Conservation (phyloP, 352 stramenopile species). For the Phytophthora pistaciae region DNA sequence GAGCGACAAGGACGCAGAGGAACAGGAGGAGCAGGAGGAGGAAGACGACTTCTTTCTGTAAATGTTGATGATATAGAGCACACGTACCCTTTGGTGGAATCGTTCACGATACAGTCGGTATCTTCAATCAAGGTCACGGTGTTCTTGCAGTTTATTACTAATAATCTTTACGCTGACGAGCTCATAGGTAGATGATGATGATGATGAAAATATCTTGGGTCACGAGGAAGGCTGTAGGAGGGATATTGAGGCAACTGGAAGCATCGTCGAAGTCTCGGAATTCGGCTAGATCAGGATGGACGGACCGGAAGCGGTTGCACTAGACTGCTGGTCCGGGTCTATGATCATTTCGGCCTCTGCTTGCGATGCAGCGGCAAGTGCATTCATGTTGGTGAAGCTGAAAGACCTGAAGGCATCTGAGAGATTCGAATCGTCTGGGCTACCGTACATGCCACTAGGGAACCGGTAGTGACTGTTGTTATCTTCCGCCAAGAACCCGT, state of each 20-base stretch:
- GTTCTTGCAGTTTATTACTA: conserved; percentile 33
- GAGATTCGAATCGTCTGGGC: conserved; percentile 42
- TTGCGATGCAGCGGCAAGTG: conserved; percentile 76
- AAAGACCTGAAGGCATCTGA: conserved; percentile 80
- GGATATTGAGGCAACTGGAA: conserved; percentile 3
- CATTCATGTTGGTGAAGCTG: conserved; percentile 91
- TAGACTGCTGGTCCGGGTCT: conserved; percentile 49
- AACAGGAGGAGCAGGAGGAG: conserved; percentile 55
- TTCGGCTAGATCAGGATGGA: conserved; percentile 75
- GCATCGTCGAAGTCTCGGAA: conserved; percentile 10
- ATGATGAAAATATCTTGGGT: conserved; percentile 11
- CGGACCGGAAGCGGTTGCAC: conserved; percentile 50
- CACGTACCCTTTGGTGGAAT: not conserved
- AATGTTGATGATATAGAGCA: conserved; percentile 24
- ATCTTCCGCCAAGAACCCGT: conserved; percentile 33
- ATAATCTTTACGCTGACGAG: conserved; percentile 38
- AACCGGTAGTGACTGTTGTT: conserved; percentile 59
- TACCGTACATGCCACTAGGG: conserved; percentile 76
- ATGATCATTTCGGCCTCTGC: conserved; percentile 76
- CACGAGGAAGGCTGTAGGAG: conserved; percentile 17
- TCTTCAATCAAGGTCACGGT: conserved; percentile 16
- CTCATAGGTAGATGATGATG: conserved; percentile 15
- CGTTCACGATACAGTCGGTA: not conserved
- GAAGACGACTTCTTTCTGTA: conserved; percentile 83
- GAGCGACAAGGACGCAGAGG: conserved; percentile 29